Conservation (phyloP, 2,329 filamentous ascomycete species). For the Pezicula neosporulosa region DNA sequence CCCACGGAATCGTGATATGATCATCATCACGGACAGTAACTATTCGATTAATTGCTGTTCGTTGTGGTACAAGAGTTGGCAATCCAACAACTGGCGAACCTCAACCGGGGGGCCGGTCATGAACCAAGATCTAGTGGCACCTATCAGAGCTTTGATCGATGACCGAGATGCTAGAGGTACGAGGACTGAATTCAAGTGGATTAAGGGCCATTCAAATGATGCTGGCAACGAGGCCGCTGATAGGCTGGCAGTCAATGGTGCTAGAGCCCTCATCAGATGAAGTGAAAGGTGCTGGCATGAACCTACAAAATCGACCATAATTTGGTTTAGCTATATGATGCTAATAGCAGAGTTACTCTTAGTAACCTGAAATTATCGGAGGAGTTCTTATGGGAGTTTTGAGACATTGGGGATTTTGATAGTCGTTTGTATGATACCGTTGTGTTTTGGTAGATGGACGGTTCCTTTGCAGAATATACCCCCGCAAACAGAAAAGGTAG, state of each 20-base stretch:
- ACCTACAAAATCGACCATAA: no score
- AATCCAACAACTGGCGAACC: slow-evolving; percentile 74
- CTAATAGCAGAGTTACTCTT: no score
- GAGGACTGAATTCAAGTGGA: slow-evolving; percentile 75
- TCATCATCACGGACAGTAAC: slow-evolving; percentile 84
- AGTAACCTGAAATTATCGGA: no score
- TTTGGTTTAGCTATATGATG: no score
- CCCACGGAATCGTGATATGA: slow-evolving; percentile 62
- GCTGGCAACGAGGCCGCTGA: slow-evolving; percentile 81
- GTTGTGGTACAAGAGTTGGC: slow-evolving; percentile 78
- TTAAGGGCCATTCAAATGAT: slow-evolving; percentile 78
- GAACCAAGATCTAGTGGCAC: slow-evolving; percentile 81
- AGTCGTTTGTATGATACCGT: no score
- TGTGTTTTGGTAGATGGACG: no score
- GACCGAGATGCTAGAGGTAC: slow-evolving; percentile 59
- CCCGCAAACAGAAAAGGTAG: no score
- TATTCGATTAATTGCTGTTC: slow-evolving; percentile 90
- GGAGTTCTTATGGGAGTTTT: no score
- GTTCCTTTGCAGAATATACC: no score
- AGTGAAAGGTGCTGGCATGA: no score
- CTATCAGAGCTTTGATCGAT: slow-evolving; percentile 67
- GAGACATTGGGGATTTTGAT: no score
- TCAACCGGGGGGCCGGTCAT: slow-evolving; percentile 67
- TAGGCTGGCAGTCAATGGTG: slow-evolving; percentile 67
- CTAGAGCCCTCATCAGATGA: slow-evolving; percentile 25